Percentiles rank a stretch among this genome's conserved stretches.
These are phyloP conservation scores for Strobilomyces dryophilus DNA, from an alignment of 768 basidiomycete species.

Conservation along the genomic window DNA sequence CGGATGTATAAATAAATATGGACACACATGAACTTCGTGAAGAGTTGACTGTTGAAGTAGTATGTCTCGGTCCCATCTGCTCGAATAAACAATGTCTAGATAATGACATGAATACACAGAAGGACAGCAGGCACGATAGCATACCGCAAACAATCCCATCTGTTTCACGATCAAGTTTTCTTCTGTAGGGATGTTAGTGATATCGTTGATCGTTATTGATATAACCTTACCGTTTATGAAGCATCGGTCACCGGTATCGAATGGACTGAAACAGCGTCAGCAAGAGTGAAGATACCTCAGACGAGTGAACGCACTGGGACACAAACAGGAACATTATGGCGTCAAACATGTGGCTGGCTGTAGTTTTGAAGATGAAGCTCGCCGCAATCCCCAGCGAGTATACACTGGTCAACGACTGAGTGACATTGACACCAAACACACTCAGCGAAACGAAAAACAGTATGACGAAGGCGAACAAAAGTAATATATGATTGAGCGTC, in stretches of 20 bases:
- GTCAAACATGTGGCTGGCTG: constrained; percentile 71
- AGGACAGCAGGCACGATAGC: constrained; percentile 8
- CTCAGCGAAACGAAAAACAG: constrained; percentile 72
- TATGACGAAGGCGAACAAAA: constrained; percentile 59
- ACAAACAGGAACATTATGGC: constrained; percentile 81
- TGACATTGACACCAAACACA: constrained; percentile 65
- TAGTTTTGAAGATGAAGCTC: constrained; percentile 77
- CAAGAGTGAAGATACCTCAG: background rate
- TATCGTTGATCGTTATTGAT: background rate
- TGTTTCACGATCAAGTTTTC: constrained; percentile 75
- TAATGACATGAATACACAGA: background rate
- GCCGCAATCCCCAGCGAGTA: constrained; percentile 70
- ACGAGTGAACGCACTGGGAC: constrained; percentile 58
- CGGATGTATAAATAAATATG: background rate
- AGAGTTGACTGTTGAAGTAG: constrained; percentile 77
- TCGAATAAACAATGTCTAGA: constrained; percentile 64
- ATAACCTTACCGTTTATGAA: constrained; percentile 55
- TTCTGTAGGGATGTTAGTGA: constrained; percentile 32
- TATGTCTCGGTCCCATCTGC: constrained; percentile 75
- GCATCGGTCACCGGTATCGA: constrained; percentile 79
- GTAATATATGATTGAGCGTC: constrained; percentile 59
- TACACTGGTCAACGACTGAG: constrained; percentile 63
- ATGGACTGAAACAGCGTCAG: constrained; percentile 45
- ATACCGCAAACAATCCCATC: constrained; percentile 72
- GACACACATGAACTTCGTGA: constrained; percentile 68